Evolutionary conservation across 176 grass and related monocot genomes (phyloP).

Genomic region (Aegilops sharonensis): DNA sequence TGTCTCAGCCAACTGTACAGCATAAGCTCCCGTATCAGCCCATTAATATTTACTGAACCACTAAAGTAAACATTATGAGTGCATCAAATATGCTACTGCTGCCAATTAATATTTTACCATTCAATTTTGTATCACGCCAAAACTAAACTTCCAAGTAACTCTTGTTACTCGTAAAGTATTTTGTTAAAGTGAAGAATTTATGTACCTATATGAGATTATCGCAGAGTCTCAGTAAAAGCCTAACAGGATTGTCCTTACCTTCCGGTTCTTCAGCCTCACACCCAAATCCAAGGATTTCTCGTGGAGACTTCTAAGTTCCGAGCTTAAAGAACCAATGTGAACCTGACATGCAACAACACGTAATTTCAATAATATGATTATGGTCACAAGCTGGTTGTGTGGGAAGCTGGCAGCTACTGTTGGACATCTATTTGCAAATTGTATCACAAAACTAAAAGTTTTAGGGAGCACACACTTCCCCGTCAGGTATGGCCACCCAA

Average conservation of each 20-base stretch:
- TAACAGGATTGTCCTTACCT: slow-evolving; percentile 37
- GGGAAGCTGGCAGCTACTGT: background rate
- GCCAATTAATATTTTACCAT: background rate
- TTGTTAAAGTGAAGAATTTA: background rate
- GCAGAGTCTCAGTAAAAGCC: background rate
- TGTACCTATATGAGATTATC: background rate
- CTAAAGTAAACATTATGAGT: slow-evolving; percentile 10
- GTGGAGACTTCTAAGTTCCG: slow-evolving; percentile 66
- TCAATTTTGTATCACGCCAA: background rate
- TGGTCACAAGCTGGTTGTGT: slow-evolving; percentile 3
- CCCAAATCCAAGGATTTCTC: slow-evolving; percentile 64
- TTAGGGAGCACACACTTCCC: background rate
- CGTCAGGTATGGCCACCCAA: background rate
- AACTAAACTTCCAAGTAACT: background rate
- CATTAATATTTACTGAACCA: slow-evolving; percentile 11
- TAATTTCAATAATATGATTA: slow-evolving; percentile 11
- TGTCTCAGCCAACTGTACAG: slow-evolving; percentile 55
- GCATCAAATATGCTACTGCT: background rate
- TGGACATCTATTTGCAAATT: slow-evolving; percentile 7
- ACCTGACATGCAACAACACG: slow-evolving; percentile 39
- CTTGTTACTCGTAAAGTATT: slow-evolving; percentile 20
- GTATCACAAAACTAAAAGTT: slow-evolving; percentile 6
- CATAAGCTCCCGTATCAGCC: slow-evolving; percentile 28
- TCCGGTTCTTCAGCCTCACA: slow-evolving; percentile 60
- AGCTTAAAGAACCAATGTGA: slow-evolving; percentile 63